These are phyloP conservation scores for Polytrichum commune DNA, from an alignment of 225 moss, liverwort and hornwort species.

Conservation along the genomic window DNA sequence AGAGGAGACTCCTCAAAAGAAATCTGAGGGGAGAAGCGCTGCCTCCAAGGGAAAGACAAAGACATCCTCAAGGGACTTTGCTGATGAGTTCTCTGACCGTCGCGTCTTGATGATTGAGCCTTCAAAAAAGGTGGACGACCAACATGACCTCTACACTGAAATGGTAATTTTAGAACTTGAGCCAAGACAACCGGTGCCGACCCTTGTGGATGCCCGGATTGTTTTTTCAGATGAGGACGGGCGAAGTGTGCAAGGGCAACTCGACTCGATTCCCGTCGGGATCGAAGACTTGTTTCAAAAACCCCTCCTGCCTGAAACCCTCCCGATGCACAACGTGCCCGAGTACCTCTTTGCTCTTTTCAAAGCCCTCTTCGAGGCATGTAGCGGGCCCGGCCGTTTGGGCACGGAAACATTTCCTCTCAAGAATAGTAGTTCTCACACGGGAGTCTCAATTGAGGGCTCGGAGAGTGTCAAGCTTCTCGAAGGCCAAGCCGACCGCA, in stretches of 20 bases:
- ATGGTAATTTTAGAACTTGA: constrained; percentile 73
- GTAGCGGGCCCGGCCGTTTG: constrained; percentile 80
- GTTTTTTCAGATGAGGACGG: constrained; percentile 86
- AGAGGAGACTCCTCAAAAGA: constrained; percentile 23
- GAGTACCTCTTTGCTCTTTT: constrained; percentile 70
- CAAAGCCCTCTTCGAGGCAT: constrained; percentile 87
- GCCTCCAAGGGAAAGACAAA: constrained; percentile 46
- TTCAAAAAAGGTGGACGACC: constrained; percentile 23
- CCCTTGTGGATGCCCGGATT: constrained; percentile 82
- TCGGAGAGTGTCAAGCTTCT: constrained; percentile 93
- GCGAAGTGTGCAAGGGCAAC: constrained; percentile 67
- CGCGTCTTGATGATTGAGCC: constrained; percentile 29
- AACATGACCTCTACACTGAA: constrained; percentile 39
- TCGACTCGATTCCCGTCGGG: constrained; percentile 82
- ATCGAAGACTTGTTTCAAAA: constrained; percentile 91
- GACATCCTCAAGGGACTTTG: constrained; percentile 38
- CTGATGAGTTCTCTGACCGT: constrained; percentile 28
- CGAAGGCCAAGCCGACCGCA: constrained; percentile 90
- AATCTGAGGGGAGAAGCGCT: constrained; percentile 1
- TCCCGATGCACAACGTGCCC: constrained; percentile 28
- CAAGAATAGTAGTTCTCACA: constrained; percentile 42
- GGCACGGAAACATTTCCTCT: constrained; percentile 76
- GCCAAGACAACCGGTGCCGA: constrained; percentile 94
- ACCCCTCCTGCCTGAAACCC: constrained; percentile 55
- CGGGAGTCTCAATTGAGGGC: constrained; percentile 71